A percentile compares a stretch with the other conserved stretches of the same genome.
These are phyloP conservation scores for Zasmidium citrigriseum DNA, from an alignment of 2,329 filamentous ascomycete species.

Conservation along the genomic window DNA sequence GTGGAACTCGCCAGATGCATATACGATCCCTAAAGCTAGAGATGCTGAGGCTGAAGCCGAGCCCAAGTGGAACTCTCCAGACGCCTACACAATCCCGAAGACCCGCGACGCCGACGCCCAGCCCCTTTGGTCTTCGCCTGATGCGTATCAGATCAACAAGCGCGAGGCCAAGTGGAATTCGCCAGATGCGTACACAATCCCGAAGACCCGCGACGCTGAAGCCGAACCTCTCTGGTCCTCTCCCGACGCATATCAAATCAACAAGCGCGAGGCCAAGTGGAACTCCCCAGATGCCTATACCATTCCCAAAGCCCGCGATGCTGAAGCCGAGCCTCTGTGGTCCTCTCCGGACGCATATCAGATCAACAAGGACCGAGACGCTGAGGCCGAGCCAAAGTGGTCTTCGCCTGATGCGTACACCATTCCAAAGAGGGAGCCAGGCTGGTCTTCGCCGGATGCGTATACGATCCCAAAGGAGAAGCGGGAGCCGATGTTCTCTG, in stretches of 20 bases:
- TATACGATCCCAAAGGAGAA: background rate
- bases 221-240: background rate
- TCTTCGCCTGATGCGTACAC: background rate
- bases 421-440: background rate
- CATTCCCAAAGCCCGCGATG: background rate
- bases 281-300: background rate
- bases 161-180: background rate
- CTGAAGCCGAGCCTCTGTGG: background rate
- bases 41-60: no score
- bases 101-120: background rate
- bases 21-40: no score
- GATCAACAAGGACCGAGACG: background rate
- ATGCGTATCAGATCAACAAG: background rate
- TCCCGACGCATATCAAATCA: background rate
- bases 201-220: no score
- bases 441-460: background rate
- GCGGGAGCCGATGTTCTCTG: background rate
- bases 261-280: background rate
- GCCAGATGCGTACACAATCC: background rate
- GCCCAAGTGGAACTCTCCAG: no score
- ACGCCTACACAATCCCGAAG: background rate
- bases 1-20: no score
- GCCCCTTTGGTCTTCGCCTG: background rate
- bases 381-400: background rate
- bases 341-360: background rate